Conservation (phyloP, 78 protist species). For the Tieghemostelium lacteum region DNA sequence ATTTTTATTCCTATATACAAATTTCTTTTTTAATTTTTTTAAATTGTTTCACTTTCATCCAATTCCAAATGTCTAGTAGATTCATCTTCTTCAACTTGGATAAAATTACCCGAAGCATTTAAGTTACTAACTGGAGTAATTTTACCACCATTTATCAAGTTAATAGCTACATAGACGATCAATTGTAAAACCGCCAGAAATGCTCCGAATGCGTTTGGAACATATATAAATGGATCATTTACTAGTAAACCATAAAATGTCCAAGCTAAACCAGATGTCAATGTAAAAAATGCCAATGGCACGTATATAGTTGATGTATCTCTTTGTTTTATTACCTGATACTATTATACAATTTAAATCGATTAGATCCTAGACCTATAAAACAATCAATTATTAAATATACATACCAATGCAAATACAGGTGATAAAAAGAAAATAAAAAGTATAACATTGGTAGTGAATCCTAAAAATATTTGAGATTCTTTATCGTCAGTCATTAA, state of each 20-base stretch:
- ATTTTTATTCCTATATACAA: too few relatives aligned
- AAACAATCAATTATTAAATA: too few relatives aligned
- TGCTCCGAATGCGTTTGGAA: slow-evolving; percentile 63
- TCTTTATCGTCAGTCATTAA: background rate
- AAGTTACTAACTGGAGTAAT: too few relatives aligned
- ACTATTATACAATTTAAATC: background rate
- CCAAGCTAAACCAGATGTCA: slow-evolving; percentile 29
- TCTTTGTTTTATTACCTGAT: slow-evolving; percentile 22
- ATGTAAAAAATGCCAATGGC: slow-evolving; percentile 6
- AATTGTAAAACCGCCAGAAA: slow-evolving; percentile 17
- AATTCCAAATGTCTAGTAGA: too few relatives aligned
- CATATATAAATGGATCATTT: slow-evolving; percentile 15
- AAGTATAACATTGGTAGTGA: slow-evolving; percentile 24
- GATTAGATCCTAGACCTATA: background rate
- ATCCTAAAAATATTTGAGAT: background rate
- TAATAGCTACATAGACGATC: background rate
- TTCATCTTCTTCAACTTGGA: too few relatives aligned
- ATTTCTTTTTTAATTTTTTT: too few relatives aligned
- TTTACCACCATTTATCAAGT: background rate
- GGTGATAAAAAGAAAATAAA: slow-evolving; percentile 51
- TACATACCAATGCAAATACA: slow-evolving; percentile 22
- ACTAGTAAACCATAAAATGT: slow-evolving; percentile 18
- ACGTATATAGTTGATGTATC: slow-evolving; percentile 21
- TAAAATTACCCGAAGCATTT: too few relatives aligned
- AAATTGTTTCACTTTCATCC: too few relatives aligned